Evolutionary conservation across 1,284 basidiomycete species (phyloP).

Genomic region (Phenoliferia sp.): DNA sequence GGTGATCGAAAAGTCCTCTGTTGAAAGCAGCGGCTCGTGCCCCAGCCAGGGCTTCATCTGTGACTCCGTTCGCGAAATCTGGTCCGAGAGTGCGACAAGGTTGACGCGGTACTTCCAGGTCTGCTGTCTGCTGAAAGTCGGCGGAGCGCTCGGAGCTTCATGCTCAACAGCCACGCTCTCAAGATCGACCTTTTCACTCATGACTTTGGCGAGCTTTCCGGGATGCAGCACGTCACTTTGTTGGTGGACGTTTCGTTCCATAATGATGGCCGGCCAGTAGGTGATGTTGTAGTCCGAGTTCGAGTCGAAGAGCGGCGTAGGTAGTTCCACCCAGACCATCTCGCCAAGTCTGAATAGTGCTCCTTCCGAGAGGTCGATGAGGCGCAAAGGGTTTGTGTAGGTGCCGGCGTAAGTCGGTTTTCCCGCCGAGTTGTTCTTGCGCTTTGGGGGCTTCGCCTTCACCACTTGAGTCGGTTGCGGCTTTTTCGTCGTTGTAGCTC

Average conservation of each 20-base stretch:
- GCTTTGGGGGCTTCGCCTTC: background rate
- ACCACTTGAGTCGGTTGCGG: background rate
- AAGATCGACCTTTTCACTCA: too few relatives aligned
- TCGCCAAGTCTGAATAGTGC: slow-evolving; percentile 64
- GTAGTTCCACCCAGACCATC: slow-evolving; percentile 64
- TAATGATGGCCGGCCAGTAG: slow-evolving; percentile 67
- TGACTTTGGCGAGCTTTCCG: too few relatives aligned
- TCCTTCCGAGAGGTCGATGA: slow-evolving; percentile 42
- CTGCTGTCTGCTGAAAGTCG: background rate
- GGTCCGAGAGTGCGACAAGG: slow-evolving; percentile 23
- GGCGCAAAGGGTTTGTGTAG: slow-evolving; percentile 23
- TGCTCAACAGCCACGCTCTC: too few relatives aligned
- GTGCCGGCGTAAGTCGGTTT: slow-evolving; percentile 27
- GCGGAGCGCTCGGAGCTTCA: too few relatives aligned
- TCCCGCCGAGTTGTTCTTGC: slow-evolving; percentile 3
- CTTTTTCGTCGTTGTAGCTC: too few relatives aligned
- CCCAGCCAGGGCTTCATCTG: slow-evolving; percentile 19
- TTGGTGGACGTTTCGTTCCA: background rate
- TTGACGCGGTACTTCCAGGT: slow-evolving; percentile 5
- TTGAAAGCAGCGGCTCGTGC: background rate
- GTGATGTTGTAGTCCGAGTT: slow-evolving; percentile 47
- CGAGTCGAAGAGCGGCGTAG: slow-evolving; percentile 49
- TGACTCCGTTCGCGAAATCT: slow-evolving; percentile 7
- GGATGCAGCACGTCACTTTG: too few relatives aligned
- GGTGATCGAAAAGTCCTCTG: background rate